Conservation (phyloP, 495 filamentous ascomycete species). For the Geoglossum glabrum region DNA sequence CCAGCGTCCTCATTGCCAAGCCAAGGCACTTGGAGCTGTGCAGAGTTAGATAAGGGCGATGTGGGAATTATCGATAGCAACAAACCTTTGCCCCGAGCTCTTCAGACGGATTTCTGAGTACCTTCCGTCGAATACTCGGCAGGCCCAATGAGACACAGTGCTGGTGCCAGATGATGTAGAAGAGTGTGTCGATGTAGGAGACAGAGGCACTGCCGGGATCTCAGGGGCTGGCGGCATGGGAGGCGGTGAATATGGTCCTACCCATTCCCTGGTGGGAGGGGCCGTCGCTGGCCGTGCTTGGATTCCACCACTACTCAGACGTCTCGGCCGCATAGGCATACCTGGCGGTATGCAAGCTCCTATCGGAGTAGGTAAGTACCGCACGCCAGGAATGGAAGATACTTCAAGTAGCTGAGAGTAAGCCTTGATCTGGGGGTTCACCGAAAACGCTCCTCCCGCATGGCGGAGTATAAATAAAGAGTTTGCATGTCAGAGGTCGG, state of each 20-base stretch:
- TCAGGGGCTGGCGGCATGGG: neutral
- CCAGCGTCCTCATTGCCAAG: neutral
- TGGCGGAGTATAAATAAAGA: neutral
- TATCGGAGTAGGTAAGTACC: conserved; percentile 1
- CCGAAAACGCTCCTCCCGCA: neutral
- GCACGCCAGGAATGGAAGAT: neutral
- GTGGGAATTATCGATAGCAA: neutral
- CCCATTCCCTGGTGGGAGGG: neutral
- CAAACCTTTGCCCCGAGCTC: neutral
- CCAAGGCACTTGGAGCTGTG: neutral
- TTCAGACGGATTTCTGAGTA: neutral
- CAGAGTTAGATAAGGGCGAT: neutral
- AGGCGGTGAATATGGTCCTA: neutral
- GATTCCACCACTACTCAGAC: neutral
- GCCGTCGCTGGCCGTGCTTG: neutral
- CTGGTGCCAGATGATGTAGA: neutral
- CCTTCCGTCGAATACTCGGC: neutral
- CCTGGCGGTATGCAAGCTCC: neutral
- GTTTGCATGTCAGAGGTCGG: neutral
- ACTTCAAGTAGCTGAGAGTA: neutral
- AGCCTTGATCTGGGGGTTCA: neutral
- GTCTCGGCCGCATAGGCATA: neutral
- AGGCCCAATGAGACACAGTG: neutral
- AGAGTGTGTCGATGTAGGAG: neutral
- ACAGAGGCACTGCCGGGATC: neutral